A percentile compares a stretch with the other conserved stretches of the same genome.
Evolutionary conservation across 176 grass and related monocot genomes (phyloP).

Genomic region (Juncus effusus): DNA sequence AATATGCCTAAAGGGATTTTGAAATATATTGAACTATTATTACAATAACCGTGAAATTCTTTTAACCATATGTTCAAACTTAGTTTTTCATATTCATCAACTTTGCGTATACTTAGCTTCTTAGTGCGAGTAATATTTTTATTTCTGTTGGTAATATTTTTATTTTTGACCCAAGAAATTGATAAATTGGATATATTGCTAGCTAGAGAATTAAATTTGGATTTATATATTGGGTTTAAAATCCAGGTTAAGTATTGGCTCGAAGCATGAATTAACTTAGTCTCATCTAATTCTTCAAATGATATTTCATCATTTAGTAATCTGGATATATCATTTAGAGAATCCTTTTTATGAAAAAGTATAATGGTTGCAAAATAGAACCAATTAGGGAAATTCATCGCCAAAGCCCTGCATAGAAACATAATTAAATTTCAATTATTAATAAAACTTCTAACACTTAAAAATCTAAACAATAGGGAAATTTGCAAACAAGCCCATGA

Average conservation of each 20-base stretch:
- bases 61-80: conserved; percentile 38
- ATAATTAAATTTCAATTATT: no score
- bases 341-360: conserved; percentile 50
- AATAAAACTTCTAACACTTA: no score
- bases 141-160: conserved; percentile 5
- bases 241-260: conserved; percentile 70
- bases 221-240: conserved; percentile 40
- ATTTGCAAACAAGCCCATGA: no score
- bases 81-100: conserved; percentile 25
- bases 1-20: conserved; percentile 65
- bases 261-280: conserved; percentile 43
- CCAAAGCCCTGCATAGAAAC: conserved; percentile 47
- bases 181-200: conserved; percentile 26
- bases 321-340: conserved; percentile 51
- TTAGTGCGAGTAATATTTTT: conserved; percentile 13
- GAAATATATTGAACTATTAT: conserved; percentile 43
- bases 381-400: conserved; percentile 68
- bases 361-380: conserved; percentile 67
- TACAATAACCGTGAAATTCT: conserved; percentile 53
- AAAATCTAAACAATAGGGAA: no score
- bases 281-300: conserved; percentile 40
- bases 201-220: conserved; percentile 20
- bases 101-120: conserved; percentile 24
- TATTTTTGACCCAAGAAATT: conserved; percentile 24
- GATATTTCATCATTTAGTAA: conserved; percentile 37